Evolutionary conservation across 192 early-diverging fungal genomes (phyloP), one percentile per base, ranked within the genome.

Genomic region (Entomortierella chlamydospora): DNA sequence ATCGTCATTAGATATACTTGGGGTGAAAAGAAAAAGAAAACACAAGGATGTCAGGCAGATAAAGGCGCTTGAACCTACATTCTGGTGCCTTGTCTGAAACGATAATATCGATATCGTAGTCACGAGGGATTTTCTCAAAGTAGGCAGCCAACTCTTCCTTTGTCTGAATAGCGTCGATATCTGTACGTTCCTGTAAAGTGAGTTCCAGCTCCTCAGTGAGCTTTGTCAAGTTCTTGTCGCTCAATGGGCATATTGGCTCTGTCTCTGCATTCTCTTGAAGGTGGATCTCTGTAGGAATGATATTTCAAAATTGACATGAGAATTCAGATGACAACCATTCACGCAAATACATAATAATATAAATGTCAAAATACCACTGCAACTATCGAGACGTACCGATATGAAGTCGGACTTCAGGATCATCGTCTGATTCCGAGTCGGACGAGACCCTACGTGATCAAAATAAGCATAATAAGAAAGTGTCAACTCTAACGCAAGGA

Each of bases 351-450:
- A n/a, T n/a, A n/a, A n/a, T n/a, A n/a, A n/a, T n/a, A n/a, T n/a
- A n/a, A n/a, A n/a, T n/a, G n/a, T n/a, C n/a, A n/a, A n/a, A n/a
- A n/a, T n/a, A n/a, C n/a, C n/a, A n/a, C n/a, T n/a, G n/a, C n/a
- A n/a, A n/a, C n/a, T n/a, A n/a, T n/a, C n/a, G n/a, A n/a, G n/a
- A n/a, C n/a, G n/a, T 59, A 73, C 72, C 72, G 30, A 74, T 61
- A 22, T 74, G 72, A 30, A 74, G 58, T 20, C 64, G 56, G 22
- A 74, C 72, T 26, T 67, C 64, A 23, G 58, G 64, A 1, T 74
- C 72, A 13, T 74, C 72, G 23, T 74, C 72, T 0, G 72, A 74
- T 43, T 74, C 72, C 25, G 64, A 61, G 63, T 73, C 71, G 23
- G 71, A 60, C 22, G 53, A 37, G n/a, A 39, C 51, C 18, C 72